Conservation (phyloP, 108 stramenopile species). For the Parietichytrium sp. region DNA sequence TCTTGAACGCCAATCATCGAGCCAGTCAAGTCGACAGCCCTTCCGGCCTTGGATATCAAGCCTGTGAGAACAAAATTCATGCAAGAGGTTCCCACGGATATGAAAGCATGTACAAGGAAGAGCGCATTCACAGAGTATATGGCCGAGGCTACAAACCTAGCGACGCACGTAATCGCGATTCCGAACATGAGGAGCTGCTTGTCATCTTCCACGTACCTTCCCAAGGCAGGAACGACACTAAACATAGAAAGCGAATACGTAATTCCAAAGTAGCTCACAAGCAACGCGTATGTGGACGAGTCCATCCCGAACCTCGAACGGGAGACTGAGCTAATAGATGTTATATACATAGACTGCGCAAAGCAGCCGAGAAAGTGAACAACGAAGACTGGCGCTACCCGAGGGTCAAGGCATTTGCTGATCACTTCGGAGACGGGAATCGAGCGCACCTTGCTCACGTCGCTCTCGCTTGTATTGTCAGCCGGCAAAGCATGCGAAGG, state of each 20-base stretch:
- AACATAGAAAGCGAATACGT: background rate
- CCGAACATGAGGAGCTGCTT: background rate
- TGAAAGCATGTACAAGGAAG: background rate
- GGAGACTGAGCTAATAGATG: background rate
- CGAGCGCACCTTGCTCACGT: no score
- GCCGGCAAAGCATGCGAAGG: no score
- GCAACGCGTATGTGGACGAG: background rate
- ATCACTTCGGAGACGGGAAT: no score
- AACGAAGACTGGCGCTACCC: background rate
- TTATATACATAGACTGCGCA: conserved; percentile 9
- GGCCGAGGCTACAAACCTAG: background rate
- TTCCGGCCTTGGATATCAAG: background rate
- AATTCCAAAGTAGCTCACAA: conserved; percentile 9
- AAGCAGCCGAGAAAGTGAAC: conserved; percentile 5
- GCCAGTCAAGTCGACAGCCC: background rate
- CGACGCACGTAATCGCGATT: background rate
- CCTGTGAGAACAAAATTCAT: conserved; percentile 14
- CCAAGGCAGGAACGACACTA: background rate
- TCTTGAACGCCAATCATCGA: background rate
- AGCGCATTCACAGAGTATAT: background rate
- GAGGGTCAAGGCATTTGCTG: no score
- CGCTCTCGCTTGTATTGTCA: no score
- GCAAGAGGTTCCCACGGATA: background rate
- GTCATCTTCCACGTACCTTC: background rate
- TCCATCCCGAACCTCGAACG: background rate